A percentile compares a stretch with the other conserved stretches of the same genome.
Conservation (phyloP, 1,284 basidiomycete genomes). For the Malassezia pachydermatis region DNA sequence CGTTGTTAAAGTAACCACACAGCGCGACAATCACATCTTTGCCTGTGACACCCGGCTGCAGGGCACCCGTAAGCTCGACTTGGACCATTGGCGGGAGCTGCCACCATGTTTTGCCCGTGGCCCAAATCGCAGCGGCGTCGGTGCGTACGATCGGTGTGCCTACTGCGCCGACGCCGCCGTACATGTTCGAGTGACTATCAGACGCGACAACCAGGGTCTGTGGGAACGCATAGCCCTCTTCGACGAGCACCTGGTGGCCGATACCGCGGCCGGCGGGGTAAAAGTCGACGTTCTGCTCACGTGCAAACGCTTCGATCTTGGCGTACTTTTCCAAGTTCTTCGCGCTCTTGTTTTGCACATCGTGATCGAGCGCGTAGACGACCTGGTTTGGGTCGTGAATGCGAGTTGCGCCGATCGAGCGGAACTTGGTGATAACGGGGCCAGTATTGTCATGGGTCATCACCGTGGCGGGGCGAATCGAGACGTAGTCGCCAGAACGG, state of each 20-base stretch:
- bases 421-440: conserved; percentile 83
- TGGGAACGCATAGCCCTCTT: conserved; percentile 47
- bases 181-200: conserved; percentile 97
- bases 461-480: conserved; percentile 93
- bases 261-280: conserved; percentile 98
- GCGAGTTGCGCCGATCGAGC: conserved; percentile 79
- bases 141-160: conserved; percentile 76
- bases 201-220: conserved; percentile 59
- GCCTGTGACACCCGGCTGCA: conserved; percentile 82
- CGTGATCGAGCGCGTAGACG: conserved; percentile 95
- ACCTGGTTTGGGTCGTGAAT: conserved; percentile 74
- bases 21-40: conserved; percentile 98
- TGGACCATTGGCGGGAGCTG: conserved; percentile 94
- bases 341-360: conserved; percentile 89
- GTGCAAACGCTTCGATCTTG: conserved; percentile 81
- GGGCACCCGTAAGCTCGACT: conserved; percentile 73
- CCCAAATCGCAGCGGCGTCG: conserved; percentile 91
- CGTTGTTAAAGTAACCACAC: conserved; percentile 90
- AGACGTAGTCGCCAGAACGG: conserved; percentile 94
- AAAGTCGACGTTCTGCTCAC: conserved; percentile 78
- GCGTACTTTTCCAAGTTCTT: conserved; percentile 91
- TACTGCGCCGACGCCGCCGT: conserved; percentile 91
- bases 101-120: conserved; percentile 99
- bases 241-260: conserved; percentile 53
- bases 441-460: conserved; percentile 73